phyloP scores from a whole-genome alignment of 1,139 yeast genomes.

The Geotrichum macrosporum region DNA sequence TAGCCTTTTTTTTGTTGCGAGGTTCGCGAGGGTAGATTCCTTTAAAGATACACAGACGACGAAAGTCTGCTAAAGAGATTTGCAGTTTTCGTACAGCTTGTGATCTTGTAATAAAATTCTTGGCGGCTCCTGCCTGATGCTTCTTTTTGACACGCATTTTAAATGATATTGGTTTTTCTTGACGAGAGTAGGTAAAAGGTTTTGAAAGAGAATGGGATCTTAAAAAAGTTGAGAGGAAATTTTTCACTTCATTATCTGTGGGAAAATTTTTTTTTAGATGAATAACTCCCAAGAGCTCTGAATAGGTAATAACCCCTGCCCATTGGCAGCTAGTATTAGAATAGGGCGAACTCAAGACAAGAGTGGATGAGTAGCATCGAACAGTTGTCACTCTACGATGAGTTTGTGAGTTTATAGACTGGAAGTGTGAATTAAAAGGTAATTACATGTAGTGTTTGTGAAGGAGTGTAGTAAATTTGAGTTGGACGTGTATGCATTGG shows the following conservation, averaged over 20 bases:
- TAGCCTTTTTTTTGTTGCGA: conserved; percentile 91
- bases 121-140: conserved; percentile 85
- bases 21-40: conserved; percentile 93
- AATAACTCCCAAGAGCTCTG: conserved; percentile 4
- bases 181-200: not conserved
- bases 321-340: too few relatives aligned
- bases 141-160: conserved; percentile 62
- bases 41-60: conserved; percentile 94
- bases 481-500: not conserved
- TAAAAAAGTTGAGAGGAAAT: not conserved
- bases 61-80: conserved; percentile 94
- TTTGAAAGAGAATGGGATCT: not conserved
- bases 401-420: too few relatives aligned
- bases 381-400: too few relatives aligned
- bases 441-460: too few relatives aligned
- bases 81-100: conserved; percentile 92
- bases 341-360: too few relatives aligned
- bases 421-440: too few relatives aligned
- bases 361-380: too few relatives aligned
- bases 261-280: conserved; percentile 7
- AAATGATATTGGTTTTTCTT: too few relatives aligned
- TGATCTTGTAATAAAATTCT: conserved; percentile 87
- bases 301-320: conserved; percentile 1
- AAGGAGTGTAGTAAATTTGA: too few relatives aligned
- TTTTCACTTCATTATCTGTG: not conserved